Percentiles rank a stretch among this genome's conserved stretches.
Evolutionary conservation across 129 eudicot genomes (phyloP).

Genomic region (Rutidosis leptorrhynchoides): DNA sequence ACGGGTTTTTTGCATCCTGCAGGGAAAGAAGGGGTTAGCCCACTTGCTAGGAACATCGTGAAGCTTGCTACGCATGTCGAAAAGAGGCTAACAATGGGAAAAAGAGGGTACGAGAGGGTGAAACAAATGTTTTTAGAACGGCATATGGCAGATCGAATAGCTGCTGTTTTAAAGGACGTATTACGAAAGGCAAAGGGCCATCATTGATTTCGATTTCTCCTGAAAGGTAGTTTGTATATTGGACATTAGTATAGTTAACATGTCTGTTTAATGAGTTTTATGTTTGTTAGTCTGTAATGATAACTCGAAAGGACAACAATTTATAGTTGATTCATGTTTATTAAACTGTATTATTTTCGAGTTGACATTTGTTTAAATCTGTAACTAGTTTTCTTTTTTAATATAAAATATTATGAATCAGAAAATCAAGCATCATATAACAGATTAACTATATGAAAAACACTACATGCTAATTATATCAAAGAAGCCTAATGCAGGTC

Average conservation of each 20-base stretch:
- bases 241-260: slow-evolving; percentile 15
- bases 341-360: not conserved
- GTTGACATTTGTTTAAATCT: not conserved
- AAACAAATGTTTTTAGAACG: slow-evolving; percentile 70
- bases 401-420: not conserved
- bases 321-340: slow-evolving; percentile 12
- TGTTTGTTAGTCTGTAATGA: slow-evolving; percentile 25
- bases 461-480: slow-evolving; percentile 12
- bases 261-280: slow-evolving; percentile 6
- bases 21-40: slow-evolving; percentile 80
- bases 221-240: slow-evolving; percentile 26
- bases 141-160: slow-evolving; percentile 77
- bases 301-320: not conserved
- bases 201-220: not conserved
- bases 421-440: not conserved
- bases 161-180: slow-evolving; percentile 64
- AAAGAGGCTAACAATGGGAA: slow-evolving; percentile 75
- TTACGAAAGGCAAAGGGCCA: slow-evolving; percentile 46
- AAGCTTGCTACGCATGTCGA: slow-evolving; percentile 70
- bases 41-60: slow-evolving; percentile 75
- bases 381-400: not conserved
- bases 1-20: slow-evolving; percentile 82
- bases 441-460: not conserved
- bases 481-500: slow-evolving; percentile 25
- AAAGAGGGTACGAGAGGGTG: slow-evolving; percentile 74